Evolutionary conservation across 768 basidiomycete species (phyloP).

Genomic region (Tulasnella sp.): DNA sequence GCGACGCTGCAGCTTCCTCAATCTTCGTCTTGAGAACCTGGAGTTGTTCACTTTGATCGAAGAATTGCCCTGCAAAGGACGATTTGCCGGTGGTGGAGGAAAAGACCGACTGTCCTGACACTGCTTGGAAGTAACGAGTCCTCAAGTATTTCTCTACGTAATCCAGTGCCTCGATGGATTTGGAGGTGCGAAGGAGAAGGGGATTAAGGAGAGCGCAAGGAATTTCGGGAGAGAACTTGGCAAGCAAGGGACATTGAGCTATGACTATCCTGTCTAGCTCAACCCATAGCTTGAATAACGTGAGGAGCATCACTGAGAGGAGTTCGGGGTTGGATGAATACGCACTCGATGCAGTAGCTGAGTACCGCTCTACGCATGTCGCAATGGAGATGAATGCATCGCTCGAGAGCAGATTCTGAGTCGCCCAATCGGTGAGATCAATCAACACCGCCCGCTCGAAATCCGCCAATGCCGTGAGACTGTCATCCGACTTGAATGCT

Average conservation of each 20-base stretch:
- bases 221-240: slow-evolving; percentile 36
- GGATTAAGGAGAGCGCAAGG: slow-evolving; percentile 29
- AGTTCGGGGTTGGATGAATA: slow-evolving; percentile 14
- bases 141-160: slow-evolving; percentile 26
- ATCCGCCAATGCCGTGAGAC: not conserved
- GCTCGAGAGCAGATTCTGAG: too few relatives aligned
- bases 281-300: slow-evolving; percentile 37
- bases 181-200: slow-evolving; percentile 30
- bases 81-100: slow-evolving; percentile 14
- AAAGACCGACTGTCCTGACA: slow-evolving; percentile 29
- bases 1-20: slow-evolving; percentile 20
- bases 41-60: slow-evolving; percentile 19
- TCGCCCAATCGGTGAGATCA: slow-evolving; percentile 5
- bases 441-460: not conserved
- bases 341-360: not conserved
- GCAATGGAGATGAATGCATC: not conserved
- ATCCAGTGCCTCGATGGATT: slow-evolving; percentile 24
- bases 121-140: slow-evolving; percentile 21
- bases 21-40: slow-evolving; percentile 24
- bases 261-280: slow-evolving; percentile 32
- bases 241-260: slow-evolving; percentile 29
- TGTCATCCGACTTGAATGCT: too few relatives aligned
- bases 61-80: slow-evolving; percentile 30
- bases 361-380: not conserved
- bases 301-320: slow-evolving; percentile 33